Evolutionary conservation across 345 rosid species (phyloP), one percentile per base, ranked within the genome.

Genomic region (Euclidium syriacum): DNA sequence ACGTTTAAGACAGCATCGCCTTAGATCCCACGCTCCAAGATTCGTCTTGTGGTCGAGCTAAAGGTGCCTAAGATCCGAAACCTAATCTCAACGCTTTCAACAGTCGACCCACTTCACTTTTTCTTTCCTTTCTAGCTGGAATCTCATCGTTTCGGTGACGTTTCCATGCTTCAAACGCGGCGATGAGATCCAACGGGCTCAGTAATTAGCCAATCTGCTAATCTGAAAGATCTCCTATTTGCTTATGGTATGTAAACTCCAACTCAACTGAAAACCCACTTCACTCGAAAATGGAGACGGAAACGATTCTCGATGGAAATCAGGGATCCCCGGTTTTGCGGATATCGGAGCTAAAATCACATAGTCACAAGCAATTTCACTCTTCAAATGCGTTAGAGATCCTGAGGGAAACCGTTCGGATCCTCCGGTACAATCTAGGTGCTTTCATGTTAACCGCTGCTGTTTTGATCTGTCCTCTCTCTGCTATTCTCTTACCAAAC

Each of bases 321-420:
- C 71, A 67, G 52, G 84, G 75, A 50, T 71, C 77, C 43, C 66
- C 52, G 47, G 79, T 53, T 29, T 40, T 72, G 56, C 67, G 65
- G 39, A 71, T 43, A 64, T 34, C 77, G 16, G 85, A 85, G 72
- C 32, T 78, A 10, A 87, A 80, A 47, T 51, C 76, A 42, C 52
- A 75, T 65, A 55, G 25, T 42, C 41, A 59, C 48, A 70, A 71
- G 15, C 87, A 73, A 22, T 75, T 81, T 58, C 87, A 70, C 74
- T 77, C 94, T 6, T 73, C 80, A 69, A 85, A 77, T 52, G 96
- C 96, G 1, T 62, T 86, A 64, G 96, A 88, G 78, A 91, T 91
- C 77, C 57, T 91, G 65, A 83, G 95, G 54, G 96, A 91, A 68
- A 74, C 92, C 0, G 85, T 85, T 49, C 77, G 95, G 73, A 85